Evolutionary conservation across 2,329 filamentous ascomycete genomes (phyloP), one percentile per base, ranked within the genome.

Genomic region (Lanzia echinophila): DNA sequence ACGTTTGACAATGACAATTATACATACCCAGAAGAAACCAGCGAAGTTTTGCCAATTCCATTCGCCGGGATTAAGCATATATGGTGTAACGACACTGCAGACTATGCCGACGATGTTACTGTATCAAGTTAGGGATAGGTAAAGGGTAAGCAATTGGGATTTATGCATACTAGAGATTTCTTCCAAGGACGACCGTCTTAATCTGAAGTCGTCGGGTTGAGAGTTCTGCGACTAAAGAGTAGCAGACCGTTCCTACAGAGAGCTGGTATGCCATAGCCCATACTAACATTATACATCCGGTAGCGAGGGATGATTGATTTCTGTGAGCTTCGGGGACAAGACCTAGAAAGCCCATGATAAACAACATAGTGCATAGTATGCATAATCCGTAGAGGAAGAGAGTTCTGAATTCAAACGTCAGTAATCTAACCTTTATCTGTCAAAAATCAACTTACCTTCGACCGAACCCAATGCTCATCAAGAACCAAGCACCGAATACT

Each of bases 21-120:
- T 19, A 53, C 50, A 17, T 48, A 53, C 50, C 95, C 65, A 68
- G 58, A 68, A 68, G 73, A 95, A 95, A 28, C 90, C 90, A 0
- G 90, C 81, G 63, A 81, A 94, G 72, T 94, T 94, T 57, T 82
- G 78, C 90, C 90, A 96, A 70, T 95, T 75, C 90, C 91, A 96
- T 0, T 83, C 86, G 1, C 76, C 78, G 0, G 90, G 89, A 72
- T 96, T 96, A 41, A 95, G 78, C 90, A 96, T 96, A 72, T 95
- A 95, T 0, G 90, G 90, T 0, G 89, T 95, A 39, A 96, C 71
- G 3, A 95, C 86, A 48, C 83, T 85, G 66, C 84, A 88, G 63
- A 95, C 72, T 61, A 96, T 95, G 59, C 81, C 87, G 48, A 95
- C 74, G 65, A 94, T 91, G 75, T 79, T 82, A 15, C 28, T 33